Evolutionary conservation across 495 filamentous ascomycete species (phyloP).

Genomic region (Aspergillus avenaceus): DNA sequence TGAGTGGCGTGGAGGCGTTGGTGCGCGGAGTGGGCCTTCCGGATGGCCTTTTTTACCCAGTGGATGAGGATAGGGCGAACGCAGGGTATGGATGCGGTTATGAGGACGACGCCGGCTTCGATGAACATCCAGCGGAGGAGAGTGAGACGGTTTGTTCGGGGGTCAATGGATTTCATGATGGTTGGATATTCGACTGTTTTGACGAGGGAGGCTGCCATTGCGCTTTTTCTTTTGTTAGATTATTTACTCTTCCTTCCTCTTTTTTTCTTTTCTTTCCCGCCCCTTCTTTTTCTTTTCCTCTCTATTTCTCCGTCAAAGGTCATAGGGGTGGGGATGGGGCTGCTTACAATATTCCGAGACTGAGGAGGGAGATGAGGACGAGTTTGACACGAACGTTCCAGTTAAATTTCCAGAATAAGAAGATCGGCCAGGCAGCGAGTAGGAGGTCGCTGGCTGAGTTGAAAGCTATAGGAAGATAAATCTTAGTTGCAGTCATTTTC

Average conservation of each 20-base stretch:
- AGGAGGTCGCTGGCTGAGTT: constrained; percentile 6
- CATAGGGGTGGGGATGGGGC: not conserved
- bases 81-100: not conserved
- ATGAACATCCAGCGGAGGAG: constrained; percentile 5
- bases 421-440: constrained; percentile 2
- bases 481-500: no score
- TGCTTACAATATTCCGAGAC: constrained; percentile 1
- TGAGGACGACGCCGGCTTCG: not conserved
- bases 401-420: constrained; percentile 3
- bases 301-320: no score
- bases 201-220: constrained; percentile 6
- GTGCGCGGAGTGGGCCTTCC: not conserved
- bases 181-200: constrained; percentile 6
- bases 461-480: no score
- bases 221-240: not conserved
- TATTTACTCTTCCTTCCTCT: no score
- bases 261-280: no score
- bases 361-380: constrained; percentile 1
- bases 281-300: no score
- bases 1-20: no score
- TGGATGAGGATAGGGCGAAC: not conserved
- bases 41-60: not conserved
- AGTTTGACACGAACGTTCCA: constrained; percentile 2
- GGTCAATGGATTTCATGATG: not conserved
- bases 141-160: constrained; percentile 3